Percentiles rank a stretch among this genome's conserved stretches.
phyloP scores from a whole-genome alignment of 1,284 basidiomycete genomes.

The Agroathelia rolfsii region DNA sequence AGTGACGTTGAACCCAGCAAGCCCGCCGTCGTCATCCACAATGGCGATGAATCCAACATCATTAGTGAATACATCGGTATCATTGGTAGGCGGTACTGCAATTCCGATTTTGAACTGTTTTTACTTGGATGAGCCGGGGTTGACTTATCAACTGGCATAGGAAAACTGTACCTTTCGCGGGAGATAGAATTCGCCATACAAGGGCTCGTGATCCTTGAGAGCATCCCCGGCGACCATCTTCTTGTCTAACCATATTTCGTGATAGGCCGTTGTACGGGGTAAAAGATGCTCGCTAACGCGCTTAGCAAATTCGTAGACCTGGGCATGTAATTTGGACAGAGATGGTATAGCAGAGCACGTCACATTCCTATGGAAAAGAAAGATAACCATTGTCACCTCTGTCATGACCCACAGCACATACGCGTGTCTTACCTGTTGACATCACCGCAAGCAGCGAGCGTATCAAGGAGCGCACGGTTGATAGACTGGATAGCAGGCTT shows the following conservation, averaged over 20 bases:
- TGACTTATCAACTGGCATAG: too few relatives aligned
- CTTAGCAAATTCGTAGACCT: constrained; percentile 84
- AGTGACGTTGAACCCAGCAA: constrained; percentile 85
- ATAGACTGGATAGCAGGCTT: constrained; percentile 97
- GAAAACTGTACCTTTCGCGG: constrained; percentile 84
- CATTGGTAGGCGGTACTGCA: constrained; percentile 94
- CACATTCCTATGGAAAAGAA: constrained; percentile 59
- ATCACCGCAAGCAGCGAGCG: constrained; percentile 96
- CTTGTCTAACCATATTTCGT: constrained; percentile 99
- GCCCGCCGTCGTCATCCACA: constrained; percentile 58
- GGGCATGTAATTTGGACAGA: constrained; percentile 74
- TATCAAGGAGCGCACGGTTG: constrained; percentile 88
- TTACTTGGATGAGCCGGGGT: too few relatives aligned
- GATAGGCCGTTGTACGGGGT: constrained; percentile 89
- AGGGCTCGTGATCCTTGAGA: constrained; percentile 87
- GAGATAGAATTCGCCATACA: constrained; percentile 96
- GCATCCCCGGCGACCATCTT: constrained; percentile 89
- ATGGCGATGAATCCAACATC: constrained; percentile 95
- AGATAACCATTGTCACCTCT: constrained; percentile 9
- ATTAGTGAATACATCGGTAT: constrained; percentile 93
- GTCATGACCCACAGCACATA: constrained; percentile 5
- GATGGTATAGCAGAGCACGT: constrained; percentile 89
- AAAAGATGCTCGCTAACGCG: constrained; percentile 81
- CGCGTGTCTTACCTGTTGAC: constrained; percentile 72
- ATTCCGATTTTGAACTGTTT: constrained; percentile 98